These are phyloP conservation scores for Strigomonas culicis DNA, from an alignment of 208 protist genomes.

Conservation along the genomic window DNA sequence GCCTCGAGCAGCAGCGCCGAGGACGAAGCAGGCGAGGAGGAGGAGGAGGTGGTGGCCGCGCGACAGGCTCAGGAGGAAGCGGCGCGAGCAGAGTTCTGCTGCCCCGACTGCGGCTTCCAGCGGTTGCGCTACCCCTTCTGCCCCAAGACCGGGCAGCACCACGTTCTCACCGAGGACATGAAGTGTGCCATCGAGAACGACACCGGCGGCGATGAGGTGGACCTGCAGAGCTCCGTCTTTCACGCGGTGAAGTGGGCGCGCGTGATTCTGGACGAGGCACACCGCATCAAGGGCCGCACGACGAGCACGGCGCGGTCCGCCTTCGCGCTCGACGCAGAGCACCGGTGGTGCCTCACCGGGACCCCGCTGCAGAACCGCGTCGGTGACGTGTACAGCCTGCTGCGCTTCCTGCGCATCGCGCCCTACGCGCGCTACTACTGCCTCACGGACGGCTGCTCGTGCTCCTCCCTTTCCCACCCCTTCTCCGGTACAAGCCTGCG, in stretches of 20 bases:
- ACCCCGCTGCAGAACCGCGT: constrained; percentile 98
- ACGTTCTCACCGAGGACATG: constrained; percentile 60
- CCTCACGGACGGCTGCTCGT: constrained; percentile 81
- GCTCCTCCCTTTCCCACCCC: constrained; percentile 83
- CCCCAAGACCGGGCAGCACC: constrained; percentile 82
- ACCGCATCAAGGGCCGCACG: constrained; percentile 89
- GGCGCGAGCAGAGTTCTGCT: constrained; percentile 44
- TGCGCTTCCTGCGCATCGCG: constrained; percentile 92
- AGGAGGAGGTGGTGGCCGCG: constrained; percentile 23
- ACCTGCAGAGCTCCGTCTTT: constrained; percentile 63
- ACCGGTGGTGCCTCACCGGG: constrained; percentile 92
- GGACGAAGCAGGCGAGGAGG: constrained; percentile 21
- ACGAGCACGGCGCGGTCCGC: constrained; percentile 84
- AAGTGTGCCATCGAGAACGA: constrained; percentile 71
- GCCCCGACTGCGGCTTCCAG: constrained; percentile 70
- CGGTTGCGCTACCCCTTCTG: constrained; percentile 80
- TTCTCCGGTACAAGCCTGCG: constrained; percentile 76
- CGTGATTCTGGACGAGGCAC: constrained; percentile 93
- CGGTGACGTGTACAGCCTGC: constrained; percentile 94
- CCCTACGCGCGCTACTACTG: constrained; percentile 90
- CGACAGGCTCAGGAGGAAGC: constrained; percentile 19
- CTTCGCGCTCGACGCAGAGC: constrained; percentile 72
- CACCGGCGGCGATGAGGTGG: constrained; percentile 68
- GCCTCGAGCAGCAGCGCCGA: neutral
- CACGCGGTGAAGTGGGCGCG: constrained; percentile 84